Percentiles rank a stretch among this genome's conserved stretches.
These are phyloP conservation scores for Pyrenochaeta sp. DNA, from an alignment of 2,329 filamentous ascomycete species.

Conservation along the genomic window DNA sequence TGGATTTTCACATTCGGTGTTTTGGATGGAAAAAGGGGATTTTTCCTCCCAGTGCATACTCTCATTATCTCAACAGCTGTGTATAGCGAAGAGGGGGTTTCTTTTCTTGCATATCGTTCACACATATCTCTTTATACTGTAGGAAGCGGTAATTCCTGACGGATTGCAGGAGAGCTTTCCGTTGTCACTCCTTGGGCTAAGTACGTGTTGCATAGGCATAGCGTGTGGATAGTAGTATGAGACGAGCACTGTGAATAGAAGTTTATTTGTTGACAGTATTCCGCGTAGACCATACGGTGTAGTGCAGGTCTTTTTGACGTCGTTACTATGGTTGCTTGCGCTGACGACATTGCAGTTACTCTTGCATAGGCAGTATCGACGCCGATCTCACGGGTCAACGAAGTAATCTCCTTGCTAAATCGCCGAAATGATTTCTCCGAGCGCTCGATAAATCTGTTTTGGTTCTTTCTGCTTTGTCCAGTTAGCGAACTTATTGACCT, in stretches of 20 bases:
- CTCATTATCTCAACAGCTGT: not conserved
- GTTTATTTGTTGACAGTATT: not conserved
- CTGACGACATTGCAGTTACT: too few species aligned
- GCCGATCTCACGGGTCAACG: too few species aligned
- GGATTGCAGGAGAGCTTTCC: not conserved
- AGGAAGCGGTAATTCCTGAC: not conserved
- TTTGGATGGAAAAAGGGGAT: not conserved
- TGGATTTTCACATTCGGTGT: slow-evolving; percentile 1
- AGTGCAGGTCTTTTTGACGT: too few species aligned
- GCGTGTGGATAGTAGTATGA: not conserved
- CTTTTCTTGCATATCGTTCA: slow-evolving; percentile 22
- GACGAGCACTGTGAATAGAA: not conserved
- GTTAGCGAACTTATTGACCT: not conserved
- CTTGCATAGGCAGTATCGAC: too few species aligned
- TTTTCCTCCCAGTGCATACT: not conserved
- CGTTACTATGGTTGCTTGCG: too few species aligned
- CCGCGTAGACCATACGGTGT: too few species aligned
- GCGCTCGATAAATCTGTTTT: too few species aligned
- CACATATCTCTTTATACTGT: slow-evolving; percentile 1
- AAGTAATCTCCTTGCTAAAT: too few species aligned
- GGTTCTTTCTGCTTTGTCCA: not conserved
- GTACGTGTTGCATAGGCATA: not conserved
- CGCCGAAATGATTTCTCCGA: too few species aligned
- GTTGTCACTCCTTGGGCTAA: not conserved
- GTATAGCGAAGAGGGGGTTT: slow-evolving; percentile 6